Evolutionary conservation across 2,329 filamentous ascomycete species (phyloP), one percentile per base, ranked within the genome.

Genomic region (Xylariaceae sp.): DNA sequence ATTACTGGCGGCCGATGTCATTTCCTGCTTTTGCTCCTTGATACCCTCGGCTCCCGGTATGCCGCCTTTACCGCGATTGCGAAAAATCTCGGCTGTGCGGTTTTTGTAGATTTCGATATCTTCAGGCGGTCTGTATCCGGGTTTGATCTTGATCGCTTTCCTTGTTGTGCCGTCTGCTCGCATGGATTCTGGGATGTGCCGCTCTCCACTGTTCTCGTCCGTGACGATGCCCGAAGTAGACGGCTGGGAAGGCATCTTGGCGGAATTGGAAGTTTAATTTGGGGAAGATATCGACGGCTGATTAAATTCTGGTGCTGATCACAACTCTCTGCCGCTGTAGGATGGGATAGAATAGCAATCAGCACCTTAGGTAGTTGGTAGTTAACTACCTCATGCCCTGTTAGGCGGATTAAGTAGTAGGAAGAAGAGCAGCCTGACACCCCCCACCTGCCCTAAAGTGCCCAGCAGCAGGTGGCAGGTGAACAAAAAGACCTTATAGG

Each of bases 31-130:
- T 41, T 77, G 76, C 48, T 83, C 79, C 1, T 83, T 81, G 49
- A 83, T 64, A 4, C 82, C 81, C 45, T 83, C 84, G 1, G 91
- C 89, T 20, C 93, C 93, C 3, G 91, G 90, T 3, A 96, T 83
- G 20, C 84, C 89, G 54, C 84, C 86, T 60, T 78, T 81, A 21
- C 84, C 85, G 50, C 91, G 86, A 65, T 85, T 91, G 70, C 91
- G 91, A 77, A 90, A 96, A 48, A 85, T 86, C 71, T 95, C 89
- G 48, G 93, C 93, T 1, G 88, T 92, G 54, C 90, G 88, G 74
- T 96, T 97, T 78, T 92, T 96, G 83, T 99, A 99, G 44, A 96
- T 81, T 71, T 97, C 92, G 61, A 98, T 89, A 74, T 99, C 95
- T 76, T 99, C 95, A 0, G 93, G 91, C 1, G 95, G 96, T 32